Conservation (phyloP, 2,329 filamentous ascomycete species). For the Aspergillus sp. region DNA sequence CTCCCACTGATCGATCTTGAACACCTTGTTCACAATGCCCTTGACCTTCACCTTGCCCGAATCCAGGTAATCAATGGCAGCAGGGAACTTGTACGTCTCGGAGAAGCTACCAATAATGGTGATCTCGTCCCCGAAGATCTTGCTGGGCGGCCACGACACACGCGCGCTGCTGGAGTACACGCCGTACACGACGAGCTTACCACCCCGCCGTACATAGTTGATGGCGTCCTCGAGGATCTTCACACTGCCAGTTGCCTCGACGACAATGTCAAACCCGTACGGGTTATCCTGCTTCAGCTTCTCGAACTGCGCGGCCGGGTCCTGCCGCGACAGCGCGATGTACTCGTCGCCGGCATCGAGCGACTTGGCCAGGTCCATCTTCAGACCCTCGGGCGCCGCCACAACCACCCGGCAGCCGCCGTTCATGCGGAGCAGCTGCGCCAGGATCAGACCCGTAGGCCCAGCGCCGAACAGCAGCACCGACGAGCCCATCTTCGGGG, state of each 20-base stretch:
- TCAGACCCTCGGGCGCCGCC: conserved; percentile 65
- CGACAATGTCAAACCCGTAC: conserved; percentile 70
- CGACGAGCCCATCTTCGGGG: conserved; percentile 61
- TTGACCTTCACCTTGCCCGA: conserved; percentile 47
- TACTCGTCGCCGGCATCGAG: conserved; percentile 50
- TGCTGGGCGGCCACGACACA: conserved; percentile 67
- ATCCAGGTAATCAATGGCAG: conserved; percentile 53
- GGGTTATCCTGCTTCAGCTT: conserved; percentile 64
- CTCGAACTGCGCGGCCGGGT: conserved; percentile 59
- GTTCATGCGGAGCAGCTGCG: conserved; percentile 62
- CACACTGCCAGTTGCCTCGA: conserved; percentile 67
- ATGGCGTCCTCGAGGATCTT: conserved; percentile 69
- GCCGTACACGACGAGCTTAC: conserved; percentile 69
- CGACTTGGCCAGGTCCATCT: conserved; percentile 64
- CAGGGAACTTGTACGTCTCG: conserved; percentile 69
- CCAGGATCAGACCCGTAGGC: conserved; percentile 63
- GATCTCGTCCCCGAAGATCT: conserved; percentile 67
- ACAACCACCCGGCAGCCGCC: conserved; percentile 69
- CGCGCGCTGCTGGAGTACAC: conserved; percentile 63
- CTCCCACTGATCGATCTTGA: conserved; percentile 69
- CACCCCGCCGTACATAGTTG: conserved; percentile 68
- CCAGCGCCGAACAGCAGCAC: conserved; percentile 68
- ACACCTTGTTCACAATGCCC: conserved; percentile 71
- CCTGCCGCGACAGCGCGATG: conserved; percentile 44
- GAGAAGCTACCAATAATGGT: conserved; percentile 72